Conservation (phyloP, 805 yeast species). For the Teunomyces gatunensis region DNA sequence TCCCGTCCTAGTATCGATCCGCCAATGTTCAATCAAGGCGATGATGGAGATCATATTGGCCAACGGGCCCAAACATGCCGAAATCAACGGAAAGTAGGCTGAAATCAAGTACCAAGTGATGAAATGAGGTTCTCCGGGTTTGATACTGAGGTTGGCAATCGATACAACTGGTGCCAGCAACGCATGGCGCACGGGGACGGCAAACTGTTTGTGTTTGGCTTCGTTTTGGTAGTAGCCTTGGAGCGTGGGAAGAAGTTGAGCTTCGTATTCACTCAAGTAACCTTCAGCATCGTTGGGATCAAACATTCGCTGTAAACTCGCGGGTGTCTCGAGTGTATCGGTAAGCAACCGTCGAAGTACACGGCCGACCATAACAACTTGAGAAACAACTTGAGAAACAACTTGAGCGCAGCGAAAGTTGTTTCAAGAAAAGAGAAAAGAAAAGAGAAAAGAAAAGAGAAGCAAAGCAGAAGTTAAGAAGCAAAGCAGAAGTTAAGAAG, state of each 20-base stretch:
- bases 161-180: conserved; percentile 32
- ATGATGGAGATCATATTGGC: conserved; percentile 72
- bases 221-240: neutral
- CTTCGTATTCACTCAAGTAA: neutral
- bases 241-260: neutral
- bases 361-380: neutral
- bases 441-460: no score
- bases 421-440: neutral
- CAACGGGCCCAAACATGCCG: conserved; percentile 78
- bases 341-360: neutral
- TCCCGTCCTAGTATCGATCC: conserved; percentile 27
- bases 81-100: conserved; percentile 67
- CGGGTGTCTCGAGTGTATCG: conserved; percentile 1
- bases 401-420: no score
- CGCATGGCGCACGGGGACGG: conserved; percentile 25
- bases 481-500: no score
- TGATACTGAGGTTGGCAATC: conserved; percentile 27
- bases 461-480: no score
- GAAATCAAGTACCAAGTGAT: conserved; percentile 65
- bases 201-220: conserved; percentile 1
- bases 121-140: conserved; percentile 37
- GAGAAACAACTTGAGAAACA: no score
- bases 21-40: conserved; percentile 72
- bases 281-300: conserved; percentile 4
- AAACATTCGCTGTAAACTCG: neutral